A percentile compares a stretch with the other conserved stretches of the same genome.
Conservation (phyloP, 306 rosid species). For the Cyamopsis tetragonoloba region DNA sequence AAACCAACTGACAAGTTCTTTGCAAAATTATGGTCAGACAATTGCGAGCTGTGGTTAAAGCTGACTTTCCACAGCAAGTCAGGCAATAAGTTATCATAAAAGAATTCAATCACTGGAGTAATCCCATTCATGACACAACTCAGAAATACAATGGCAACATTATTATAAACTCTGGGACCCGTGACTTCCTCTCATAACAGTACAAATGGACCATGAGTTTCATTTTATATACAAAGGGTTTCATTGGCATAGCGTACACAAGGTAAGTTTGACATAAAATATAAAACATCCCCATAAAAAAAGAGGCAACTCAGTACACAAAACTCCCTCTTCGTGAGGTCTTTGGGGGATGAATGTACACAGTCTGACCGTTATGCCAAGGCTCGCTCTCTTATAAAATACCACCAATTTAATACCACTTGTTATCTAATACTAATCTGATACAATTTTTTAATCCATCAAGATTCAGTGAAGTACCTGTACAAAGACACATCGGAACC, state of each 20-base stretch:
- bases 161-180: not conserved
- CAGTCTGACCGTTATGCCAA: too few relatives aligned
- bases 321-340: too few relatives aligned
- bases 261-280: too few relatives aligned
- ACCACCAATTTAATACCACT: not conserved
- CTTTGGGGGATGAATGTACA: too few relatives aligned
- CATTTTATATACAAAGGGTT: not conserved
- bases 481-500: conserved; percentile 30
- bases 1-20: not conserved
- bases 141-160: not conserved
- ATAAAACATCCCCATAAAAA: not conserved
- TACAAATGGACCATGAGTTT: not conserved
- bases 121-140: not conserved
- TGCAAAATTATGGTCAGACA: not conserved
- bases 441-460: not conserved
- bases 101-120: not conserved
- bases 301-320: too few relatives aligned
- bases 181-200: not conserved
- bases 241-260: not conserved
- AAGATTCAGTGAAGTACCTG: conserved; percentile 32
- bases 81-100: too few relatives aligned
- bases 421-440: not conserved
- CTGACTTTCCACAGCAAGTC: not conserved
- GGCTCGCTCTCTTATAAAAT: not conserved
- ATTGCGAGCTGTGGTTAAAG: not conserved